Conservation (phyloP, 306 rosid genomes). For the Citrullus amarus region DNA sequence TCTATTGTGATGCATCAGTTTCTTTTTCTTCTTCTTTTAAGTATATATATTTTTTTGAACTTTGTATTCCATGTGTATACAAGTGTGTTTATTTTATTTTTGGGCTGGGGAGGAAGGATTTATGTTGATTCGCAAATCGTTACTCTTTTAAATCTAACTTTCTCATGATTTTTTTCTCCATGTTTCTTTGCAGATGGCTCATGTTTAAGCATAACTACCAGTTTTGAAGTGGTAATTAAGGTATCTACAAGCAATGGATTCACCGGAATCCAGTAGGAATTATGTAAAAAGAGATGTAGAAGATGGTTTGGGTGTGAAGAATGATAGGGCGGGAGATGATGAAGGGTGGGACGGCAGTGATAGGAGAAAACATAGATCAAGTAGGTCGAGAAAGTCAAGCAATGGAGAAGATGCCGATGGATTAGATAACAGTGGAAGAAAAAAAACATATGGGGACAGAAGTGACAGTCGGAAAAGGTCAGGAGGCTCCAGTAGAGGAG, state of each 20-base stretch:
- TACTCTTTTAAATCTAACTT: background rate
- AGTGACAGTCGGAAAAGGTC: constrained; percentile 42
- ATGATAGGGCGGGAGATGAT: constrained; percentile 49
- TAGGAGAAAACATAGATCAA: constrained; percentile 71
- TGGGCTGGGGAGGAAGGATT: background rate
- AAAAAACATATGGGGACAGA: constrained; percentile 45
- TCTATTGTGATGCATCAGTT: too few relatives aligned
- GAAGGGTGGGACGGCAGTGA: constrained; percentile 69
- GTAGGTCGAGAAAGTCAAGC: constrained; percentile 50
- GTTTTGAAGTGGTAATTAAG: background rate
- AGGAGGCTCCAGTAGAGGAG: constrained; percentile 47
- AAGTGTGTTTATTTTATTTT: background rate
- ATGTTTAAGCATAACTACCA: background rate
- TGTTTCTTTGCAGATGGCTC: constrained; percentile 1
- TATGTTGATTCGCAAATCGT: background rate
- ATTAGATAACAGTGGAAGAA: constrained; percentile 50
- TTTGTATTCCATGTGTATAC: background rate
- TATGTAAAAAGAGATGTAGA: constrained; percentile 29
- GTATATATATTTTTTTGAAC: background rate
- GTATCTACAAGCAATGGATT: constrained; percentile 32
- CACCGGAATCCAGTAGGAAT: constrained; percentile 36
- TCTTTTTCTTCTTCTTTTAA: background rate
- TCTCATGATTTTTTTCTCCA: background rate
- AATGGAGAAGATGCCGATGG: constrained; percentile 56
- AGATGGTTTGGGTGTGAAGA: constrained; percentile 41